These are phyloP conservation scores for Helotiales sp. DNA, from an alignment of 2,329 filamentous ascomycete genomes.

Conservation along the genomic window DNA sequence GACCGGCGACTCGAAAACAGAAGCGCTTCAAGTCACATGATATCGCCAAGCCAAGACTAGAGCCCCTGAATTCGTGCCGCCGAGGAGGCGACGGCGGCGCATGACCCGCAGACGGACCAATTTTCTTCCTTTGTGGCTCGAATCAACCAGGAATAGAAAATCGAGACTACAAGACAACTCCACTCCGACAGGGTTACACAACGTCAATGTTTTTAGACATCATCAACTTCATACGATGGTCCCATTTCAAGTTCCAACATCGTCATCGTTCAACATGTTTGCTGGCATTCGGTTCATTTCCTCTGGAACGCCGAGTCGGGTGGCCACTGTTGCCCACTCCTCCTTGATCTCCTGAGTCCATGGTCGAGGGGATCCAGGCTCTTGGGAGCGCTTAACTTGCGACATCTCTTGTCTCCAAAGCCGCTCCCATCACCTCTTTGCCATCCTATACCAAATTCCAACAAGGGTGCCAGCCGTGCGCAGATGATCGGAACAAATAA, in stretches of 20 bases:
- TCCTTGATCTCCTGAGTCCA: neutral
- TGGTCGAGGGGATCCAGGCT: neutral
- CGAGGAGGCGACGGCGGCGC: neutral
- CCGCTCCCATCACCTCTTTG: neutral
- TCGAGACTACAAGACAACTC: neutral
- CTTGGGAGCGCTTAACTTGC: constrained; percentile 8
- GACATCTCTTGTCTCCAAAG: constrained; percentile 9
- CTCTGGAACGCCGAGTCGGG: neutral
- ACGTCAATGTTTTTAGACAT: neutral
- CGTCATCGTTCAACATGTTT: neutral
- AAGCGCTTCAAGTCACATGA: neutral
- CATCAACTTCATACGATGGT: neutral
- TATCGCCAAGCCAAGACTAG: neutral
- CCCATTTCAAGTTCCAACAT: neutral
- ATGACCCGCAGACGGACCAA: neutral
- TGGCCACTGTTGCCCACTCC: neutral
- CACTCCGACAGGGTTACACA: neutral
- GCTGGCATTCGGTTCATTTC: neutral
- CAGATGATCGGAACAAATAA: constrained; percentile 8
- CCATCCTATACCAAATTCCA: neutral
- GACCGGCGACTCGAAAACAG: neutral
- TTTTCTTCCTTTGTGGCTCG: neutral
- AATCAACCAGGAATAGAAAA: neutral
- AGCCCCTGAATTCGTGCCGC: neutral
- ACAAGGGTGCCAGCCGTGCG: constrained; percentile 1